Base-by-base conservation (phyloP, 163 green algal genomes). In the Prototheca cutis region DNA sequence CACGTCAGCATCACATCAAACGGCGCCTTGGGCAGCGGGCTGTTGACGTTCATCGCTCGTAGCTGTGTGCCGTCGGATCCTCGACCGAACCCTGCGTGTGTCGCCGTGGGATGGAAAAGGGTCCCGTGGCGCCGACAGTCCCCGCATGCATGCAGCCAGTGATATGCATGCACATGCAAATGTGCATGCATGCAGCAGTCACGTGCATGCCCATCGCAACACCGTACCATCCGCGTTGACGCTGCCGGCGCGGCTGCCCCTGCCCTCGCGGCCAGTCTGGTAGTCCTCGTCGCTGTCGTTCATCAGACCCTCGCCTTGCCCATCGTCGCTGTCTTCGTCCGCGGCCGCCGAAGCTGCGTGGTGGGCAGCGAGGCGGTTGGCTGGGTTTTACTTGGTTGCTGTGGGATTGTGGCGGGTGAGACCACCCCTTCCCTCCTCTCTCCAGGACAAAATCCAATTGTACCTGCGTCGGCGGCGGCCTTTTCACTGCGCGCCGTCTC, bases 1-100 rank as follows among this genome's bases (percentile, higher is more conserved):
- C 76, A 89, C 29, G 80, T 89, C 53, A 97, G 79, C 75, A 96
- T 74, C 30, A 97, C 84, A 58, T 97, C 72, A 62, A 95, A 96
- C 10, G 72, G 72, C 4, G 58, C 58, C 28, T 27, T 48, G 28
- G 48, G 34, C 27, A 59, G 36, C 30, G 32, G 25, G 15, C 48
- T 48, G 28, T 59, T 40, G 3, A 60, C 49, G 33, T 63, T 48
- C 5, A 60, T 45, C 36, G 36, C 36, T 10, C 53, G 55, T 67
- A 48, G 53, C 48, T 53, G 28, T 72, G 40, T 6, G 57, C 56
- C 29, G 64, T 59, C 36, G 36, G 36, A 10, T 10, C 36, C 36
- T 21, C 36, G 36, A 15, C 36, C 36, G 36, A 21, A 45, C 36
- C 13, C 36, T 45, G 36, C 0, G 36, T n/a, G n/a, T n/a, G n/a